Evolutionary conservation across 2,329 filamentous ascomycete genomes (phyloP), one percentile per base, ranked within the genome.

Genomic region (Paracorniculantispora psalliotae): DNA sequence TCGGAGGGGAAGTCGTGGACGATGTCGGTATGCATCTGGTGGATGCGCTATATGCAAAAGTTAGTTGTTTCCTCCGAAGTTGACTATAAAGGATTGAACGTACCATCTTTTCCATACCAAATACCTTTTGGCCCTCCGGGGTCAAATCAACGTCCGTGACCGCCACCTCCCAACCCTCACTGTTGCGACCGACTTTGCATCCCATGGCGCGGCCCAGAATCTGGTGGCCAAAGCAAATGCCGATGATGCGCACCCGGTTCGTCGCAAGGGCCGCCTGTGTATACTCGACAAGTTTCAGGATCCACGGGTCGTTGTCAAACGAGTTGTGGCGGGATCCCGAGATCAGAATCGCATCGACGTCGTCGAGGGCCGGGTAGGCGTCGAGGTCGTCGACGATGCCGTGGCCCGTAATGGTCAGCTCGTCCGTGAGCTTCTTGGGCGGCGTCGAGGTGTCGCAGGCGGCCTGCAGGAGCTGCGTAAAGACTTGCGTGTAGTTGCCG

Each of bases 171-270:
- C 91, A 96, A 2, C 90, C 91, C 21, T 76, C 72, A 25, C 85
- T 79, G 69, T 84, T 90, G 57, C 85, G 76, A 37, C 79, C 86
- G 2, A 96, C 88, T 65, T 83, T 81, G 21, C 76, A 81, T 3
- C 85, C 89, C 64, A 92, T 69, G 1, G 90, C 89, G 55, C 91
- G 80, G 1, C 83, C 90, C 46, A 94, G 76, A 66, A 96, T 92
- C 76, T 96, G 91, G 71, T 96, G 91, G 5, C 91, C 91, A 71
- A 93, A 96, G 73, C 91, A 96, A 17, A 94, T 81, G 12, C 91
- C 91, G 17, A 96, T 79, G n/a, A 92, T 73, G 37, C 85, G 82
- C 8, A 94, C 82, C 0, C 84, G 78, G 26, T 80, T 77, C 63
- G 87, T 81, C 13, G 78, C 77, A 35, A 90, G 78, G 3, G 89